Conservation (phyloP, 1,139 yeast species). For the Debaryomyces subglobosus region DNA sequence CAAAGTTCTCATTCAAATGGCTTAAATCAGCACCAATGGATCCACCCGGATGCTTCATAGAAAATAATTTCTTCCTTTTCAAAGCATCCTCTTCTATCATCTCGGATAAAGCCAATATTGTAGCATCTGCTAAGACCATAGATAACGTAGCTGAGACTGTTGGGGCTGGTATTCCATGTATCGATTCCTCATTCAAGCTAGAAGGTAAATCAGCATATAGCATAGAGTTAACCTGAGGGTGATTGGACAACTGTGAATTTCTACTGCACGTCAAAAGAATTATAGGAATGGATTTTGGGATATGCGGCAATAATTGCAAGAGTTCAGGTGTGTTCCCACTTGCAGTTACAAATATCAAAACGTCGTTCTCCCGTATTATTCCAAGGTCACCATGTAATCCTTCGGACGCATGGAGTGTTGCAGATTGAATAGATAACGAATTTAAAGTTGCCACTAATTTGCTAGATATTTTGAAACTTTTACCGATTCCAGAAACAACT, state of each 20-base stretch:
- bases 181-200: conserved; percentile 56
- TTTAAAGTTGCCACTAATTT: conserved; percentile 82
- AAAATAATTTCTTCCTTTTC: conserved; percentile 59
- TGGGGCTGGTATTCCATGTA: conserved; percentile 90
- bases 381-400: conserved; percentile 94
- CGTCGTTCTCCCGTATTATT: conserved; percentile 60
- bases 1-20: conserved; percentile 34
- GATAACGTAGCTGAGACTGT: conserved; percentile 82
- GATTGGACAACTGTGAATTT: conserved; percentile 47
- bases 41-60: conserved; percentile 86
- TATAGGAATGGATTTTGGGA: conserved; percentile 55
- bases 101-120: conserved; percentile 73
- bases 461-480: conserved; percentile 75
- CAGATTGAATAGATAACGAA: conserved; percentile 72
- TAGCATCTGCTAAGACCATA: conserved; percentile 77
- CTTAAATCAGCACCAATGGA: conserved; percentile 69
- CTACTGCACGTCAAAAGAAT: conserved; percentile 66
- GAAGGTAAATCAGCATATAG: conserved; percentile 66
- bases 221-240: conserved; percentile 51
- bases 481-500: conserved; percentile 81
- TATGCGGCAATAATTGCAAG: conserved; percentile 58
- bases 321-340: conserved; percentile 87
- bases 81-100: conserved; percentile 59
- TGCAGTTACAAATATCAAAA: conserved; percentile 69
- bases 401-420: conserved; percentile 77